These are phyloP conservation scores for Rubroboletus satanas DNA, from an alignment of 768 basidiomycete genomes.

Conservation along the genomic window DNA sequence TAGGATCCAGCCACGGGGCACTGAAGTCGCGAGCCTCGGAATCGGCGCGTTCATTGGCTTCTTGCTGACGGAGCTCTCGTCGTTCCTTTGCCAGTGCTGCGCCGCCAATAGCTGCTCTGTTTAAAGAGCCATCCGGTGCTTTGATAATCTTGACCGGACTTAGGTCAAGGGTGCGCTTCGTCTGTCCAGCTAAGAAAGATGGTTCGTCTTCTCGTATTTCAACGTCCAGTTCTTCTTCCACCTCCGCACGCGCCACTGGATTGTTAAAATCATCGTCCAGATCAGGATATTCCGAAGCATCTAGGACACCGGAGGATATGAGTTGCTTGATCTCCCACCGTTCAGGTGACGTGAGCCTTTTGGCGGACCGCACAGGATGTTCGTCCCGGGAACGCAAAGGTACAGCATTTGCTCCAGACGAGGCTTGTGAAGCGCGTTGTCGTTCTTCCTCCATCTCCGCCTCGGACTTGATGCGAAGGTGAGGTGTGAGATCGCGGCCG, in stretches of 20 bases:
- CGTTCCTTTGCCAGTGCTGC: conserved; percentile 94
- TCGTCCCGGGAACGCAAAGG: conserved; percentile 60
- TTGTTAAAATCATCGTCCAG: conserved; percentile 83
- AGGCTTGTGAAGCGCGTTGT: conserved; percentile 53
- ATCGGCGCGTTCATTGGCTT: conserved; percentile 90
- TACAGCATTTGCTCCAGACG: conserved; percentile 83
- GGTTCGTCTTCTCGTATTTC: conserved; percentile 97
- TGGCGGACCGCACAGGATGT: conserved; percentile 67
- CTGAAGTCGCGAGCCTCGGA: conserved; percentile 92
- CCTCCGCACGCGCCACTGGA: conserved; percentile 73
- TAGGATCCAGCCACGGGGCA: conserved; percentile 97
- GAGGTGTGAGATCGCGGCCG: conserved; percentile 90
- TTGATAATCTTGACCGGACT: conserved; percentile 98
- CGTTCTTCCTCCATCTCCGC: conserved; percentile 88
- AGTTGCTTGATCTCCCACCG: conserved; percentile 99
- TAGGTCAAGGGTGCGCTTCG: conserved; percentile 90
- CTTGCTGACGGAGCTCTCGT: conserved; percentile 89
- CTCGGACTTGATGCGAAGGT: conserved; percentile 90
- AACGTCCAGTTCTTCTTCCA: conserved; percentile 96
- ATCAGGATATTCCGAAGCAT: conserved; percentile 91
- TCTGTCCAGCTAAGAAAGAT: conserved; percentile 92
- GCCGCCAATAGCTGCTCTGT: conserved; percentile 91
- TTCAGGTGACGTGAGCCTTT: conserved; percentile 91
- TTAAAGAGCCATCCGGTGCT: conserved; percentile 95
- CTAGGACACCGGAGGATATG: conserved; percentile 90